Base-by-base conservation (phyloP, 2,329 filamentous ascomycete species). In the Xylariales sp. region DNA sequence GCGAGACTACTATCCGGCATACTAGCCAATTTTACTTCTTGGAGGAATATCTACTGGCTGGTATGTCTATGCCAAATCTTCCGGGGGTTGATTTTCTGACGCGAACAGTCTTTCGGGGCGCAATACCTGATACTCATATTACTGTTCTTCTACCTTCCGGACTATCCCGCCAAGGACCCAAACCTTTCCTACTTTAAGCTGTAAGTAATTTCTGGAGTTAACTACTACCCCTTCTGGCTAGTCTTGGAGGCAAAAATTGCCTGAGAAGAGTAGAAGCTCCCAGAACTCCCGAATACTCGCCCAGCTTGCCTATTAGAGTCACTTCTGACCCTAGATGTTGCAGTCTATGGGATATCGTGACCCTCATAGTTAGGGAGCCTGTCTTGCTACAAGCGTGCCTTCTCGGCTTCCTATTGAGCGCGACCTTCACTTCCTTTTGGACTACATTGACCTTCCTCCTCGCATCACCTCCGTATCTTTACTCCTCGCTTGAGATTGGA, bases 401-500 rank as follows among this genome's bases (percentile, higher is more conserved):
- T 2, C 56, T 53, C 10, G 58, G 57, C 3, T 61, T 59, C 32
- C 31, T 60, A 8, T 32, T 61, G 4, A 71, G 73, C 5, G 70
- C 73, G 0, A 78, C 75, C 1, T 86, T 86, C 57, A 86, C 82
- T 2, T 59, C 53, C 3, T 61, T 81, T 66, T 86, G 82, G 82
- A 86, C 82, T 0, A 91, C 86, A 0, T 61, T 93, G 27, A 91
- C 86, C 0, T 94, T 94, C 56, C 71, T 93, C 4, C 75, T 94
- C 14, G 77, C 84, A 0, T 81, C 75, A 0, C 63, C 74, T 2
- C 86, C 86, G 0, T 94, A 88, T 55, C 60, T 73, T 40, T 90
- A 85, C 57, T 65, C 71, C 1, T 78, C 84, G 0, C 59, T 88
- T 0, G 70, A 74, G 4, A 89, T 93, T 37, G 86, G 87, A 0